Evolutionary conservation across 805 yeast genomes (phyloP).

Genomic region (Spathaspora hagerdaliae): DNA sequence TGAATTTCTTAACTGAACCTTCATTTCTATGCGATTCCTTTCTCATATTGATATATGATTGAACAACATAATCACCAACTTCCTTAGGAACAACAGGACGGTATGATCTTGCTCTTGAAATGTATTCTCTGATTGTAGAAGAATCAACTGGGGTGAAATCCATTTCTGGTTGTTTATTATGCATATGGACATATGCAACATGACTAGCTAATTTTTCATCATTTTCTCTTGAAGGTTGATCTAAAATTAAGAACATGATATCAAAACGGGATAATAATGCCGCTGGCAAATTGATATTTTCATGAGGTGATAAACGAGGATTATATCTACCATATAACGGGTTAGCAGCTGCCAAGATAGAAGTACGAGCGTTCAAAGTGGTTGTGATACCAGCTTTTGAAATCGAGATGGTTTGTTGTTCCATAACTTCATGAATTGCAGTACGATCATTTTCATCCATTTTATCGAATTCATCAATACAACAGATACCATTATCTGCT

Average conservation of each 20-base stretch:
- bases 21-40: slow-evolving; percentile 83
- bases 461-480: slow-evolving; percentile 98
- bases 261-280: slow-evolving; percentile 95
- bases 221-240: slow-evolving; percentile 70
- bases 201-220: slow-evolving; percentile 90
- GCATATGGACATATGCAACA: slow-evolving; percentile 95
- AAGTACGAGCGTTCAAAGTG: slow-evolving; percentile 90
- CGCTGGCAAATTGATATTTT: slow-evolving; percentile 94
- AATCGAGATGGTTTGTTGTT: slow-evolving; percentile 95
- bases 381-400: slow-evolving; percentile 98
- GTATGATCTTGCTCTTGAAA: slow-evolving; percentile 77
- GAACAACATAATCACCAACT: slow-evolving; percentile 83
- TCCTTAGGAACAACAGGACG: slow-evolving; percentile 82
- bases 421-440: slow-evolving; percentile 99
- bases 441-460: slow-evolving; percentile 97
- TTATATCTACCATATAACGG: slow-evolving; percentile 95
- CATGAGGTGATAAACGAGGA: slow-evolving; percentile 84
- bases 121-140: slow-evolving; percentile 76
- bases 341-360: slow-evolving; percentile 97
- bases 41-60: slow-evolving; percentile 84
- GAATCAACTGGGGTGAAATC: slow-evolving; percentile 76
- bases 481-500: slow-evolving; percentile 97
- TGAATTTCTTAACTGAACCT: slow-evolving; percentile 71
- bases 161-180: slow-evolving; percentile 77
- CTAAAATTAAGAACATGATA: slow-evolving; percentile 79